phyloP scores from a whole-genome alignment of 2,329 filamentous ascomycete species.

The Paecilomyces dactylethromorphus region DNA sequence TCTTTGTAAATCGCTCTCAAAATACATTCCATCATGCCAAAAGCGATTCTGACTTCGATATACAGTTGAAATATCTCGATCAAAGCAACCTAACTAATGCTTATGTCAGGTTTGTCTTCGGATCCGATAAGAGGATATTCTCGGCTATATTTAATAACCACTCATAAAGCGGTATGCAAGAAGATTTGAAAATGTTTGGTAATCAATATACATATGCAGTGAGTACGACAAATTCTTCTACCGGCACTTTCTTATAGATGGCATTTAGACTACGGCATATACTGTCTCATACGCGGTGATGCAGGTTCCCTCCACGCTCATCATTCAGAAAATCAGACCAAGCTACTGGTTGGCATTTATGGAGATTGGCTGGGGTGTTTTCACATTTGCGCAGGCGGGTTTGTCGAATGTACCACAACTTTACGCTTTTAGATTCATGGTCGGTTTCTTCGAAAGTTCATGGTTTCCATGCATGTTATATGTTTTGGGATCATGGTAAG shows the following conservation, averaged over 20 bases:
- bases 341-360: slow-evolving; percentile 23
- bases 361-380: slow-evolving; percentile 23
- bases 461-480: slow-evolving; percentile 24
- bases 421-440: slow-evolving; percentile 26
- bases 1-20: not conserved
- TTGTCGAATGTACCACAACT: slow-evolving; percentile 15
- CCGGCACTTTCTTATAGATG: not conserved
- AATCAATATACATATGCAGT: slow-evolving; percentile 9
- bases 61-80: not conserved
- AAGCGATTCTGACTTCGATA: not conserved
- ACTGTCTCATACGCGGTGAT: slow-evolving; percentile 14
- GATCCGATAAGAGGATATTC: not conserved
- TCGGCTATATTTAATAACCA: not conserved
- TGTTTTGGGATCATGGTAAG: slow-evolving; percentile 24
- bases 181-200: slow-evolving; percentile 8
- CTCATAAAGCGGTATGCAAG: slow-evolving; percentile 8
- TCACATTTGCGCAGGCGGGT: slow-evolving; percentile 20
- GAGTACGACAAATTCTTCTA: not conserved
- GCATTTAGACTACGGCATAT: slow-evolving; percentile 9
- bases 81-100: not conserved
- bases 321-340: slow-evolving; percentile 21
- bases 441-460: slow-evolving; percentile 24
- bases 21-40: not conserved
- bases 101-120: not conserved
- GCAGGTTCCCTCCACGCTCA: slow-evolving; percentile 25